Evolutionary conservation across 208 protist species (phyloP).

Genomic region (Porcisia hertigi): DNA sequence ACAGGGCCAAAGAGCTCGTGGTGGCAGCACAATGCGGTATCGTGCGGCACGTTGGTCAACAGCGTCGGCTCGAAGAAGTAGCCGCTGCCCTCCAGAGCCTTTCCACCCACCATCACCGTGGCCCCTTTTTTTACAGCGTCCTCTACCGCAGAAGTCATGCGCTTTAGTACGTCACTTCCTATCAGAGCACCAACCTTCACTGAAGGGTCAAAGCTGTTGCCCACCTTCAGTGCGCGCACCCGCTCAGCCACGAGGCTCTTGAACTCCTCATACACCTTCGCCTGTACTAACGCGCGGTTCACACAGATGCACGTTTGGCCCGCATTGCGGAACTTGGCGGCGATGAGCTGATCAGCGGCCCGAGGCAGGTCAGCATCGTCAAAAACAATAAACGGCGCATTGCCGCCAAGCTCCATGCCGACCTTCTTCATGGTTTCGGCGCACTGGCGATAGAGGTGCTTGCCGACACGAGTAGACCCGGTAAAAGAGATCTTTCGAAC

Average conservation of each 20-base stretch:
- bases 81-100: slow-evolving; percentile 37
- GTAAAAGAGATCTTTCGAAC: slow-evolving; percentile 91
- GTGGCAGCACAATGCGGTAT: slow-evolving; percentile 58
- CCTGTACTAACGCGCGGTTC: slow-evolving; percentile 84
- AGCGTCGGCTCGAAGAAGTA: slow-evolving; percentile 91
- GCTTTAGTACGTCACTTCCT: slow-evolving; percentile 37
- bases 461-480: slow-evolving; percentile 79
- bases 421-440: slow-evolving; percentile 80
- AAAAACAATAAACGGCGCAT: slow-evolving; percentile 90
- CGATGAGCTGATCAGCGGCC: slow-evolving; percentile 64
- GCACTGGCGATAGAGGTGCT: slow-evolving; percentile 54
- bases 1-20: slow-evolving; percentile 94
- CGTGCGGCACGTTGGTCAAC: slow-evolving; percentile 60
- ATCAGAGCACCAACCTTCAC: slow-evolving; percentile 77
- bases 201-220: slow-evolving; percentile 64
- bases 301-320: slow-evolving; percentile 92
- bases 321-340: slow-evolving; percentile 78
- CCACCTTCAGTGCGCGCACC: slow-evolving; percentile 55
- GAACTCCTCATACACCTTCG: slow-evolving; percentile 67
- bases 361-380: slow-evolving; percentile 82
- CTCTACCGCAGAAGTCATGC: slow-evolving; percentile 50
- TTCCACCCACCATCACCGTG: slow-evolving; percentile 68
- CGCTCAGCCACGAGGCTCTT: slow-evolving; percentile 39
- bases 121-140: slow-evolving; percentile 71
- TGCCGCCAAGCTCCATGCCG: slow-evolving; percentile 93